A percentile compares a stretch with the other conserved stretches of the same genome.
These are phyloP conservation scores for Podila horticola DNA, from an alignment of 192 early-diverging fungal species.

Conservation along the genomic window DNA sequence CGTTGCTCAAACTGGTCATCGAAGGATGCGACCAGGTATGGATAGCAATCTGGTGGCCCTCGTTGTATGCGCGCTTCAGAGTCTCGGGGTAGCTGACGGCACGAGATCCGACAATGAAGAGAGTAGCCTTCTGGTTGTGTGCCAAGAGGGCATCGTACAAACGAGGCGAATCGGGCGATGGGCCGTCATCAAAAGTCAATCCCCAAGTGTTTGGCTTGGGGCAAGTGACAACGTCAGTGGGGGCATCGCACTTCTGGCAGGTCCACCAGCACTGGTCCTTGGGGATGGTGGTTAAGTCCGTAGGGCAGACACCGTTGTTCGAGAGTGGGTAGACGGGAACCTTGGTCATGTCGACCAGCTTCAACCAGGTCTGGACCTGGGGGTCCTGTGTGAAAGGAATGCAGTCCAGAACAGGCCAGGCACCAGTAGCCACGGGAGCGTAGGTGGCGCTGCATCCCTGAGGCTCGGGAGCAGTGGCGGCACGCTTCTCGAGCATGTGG, in stretches of 20 bases:
- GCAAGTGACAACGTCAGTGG: conserved; percentile 54
- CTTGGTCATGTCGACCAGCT: conserved; percentile 48
- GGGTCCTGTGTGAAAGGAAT: conserved; percentile 42
- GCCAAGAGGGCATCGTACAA: conserved; percentile 56
- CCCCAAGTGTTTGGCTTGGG: conserved; percentile 65
- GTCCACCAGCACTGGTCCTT: conserved; percentile 64
- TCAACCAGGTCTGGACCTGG: conserved; percentile 30
- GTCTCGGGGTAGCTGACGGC: conserved; percentile 54
- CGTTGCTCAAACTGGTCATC: conserved; percentile 60
- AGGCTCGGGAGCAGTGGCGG: neutral
- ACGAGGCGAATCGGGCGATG: conserved; percentile 53
- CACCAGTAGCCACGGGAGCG: conserved; percentile 18
- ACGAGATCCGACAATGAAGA: conserved; percentile 65
- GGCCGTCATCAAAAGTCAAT: conserved; percentile 68
- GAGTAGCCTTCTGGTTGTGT: conserved; percentile 59
- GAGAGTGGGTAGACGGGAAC: conserved; percentile 38
- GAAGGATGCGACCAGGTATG: conserved; percentile 67
- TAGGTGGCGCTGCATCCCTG: conserved; percentile 13
- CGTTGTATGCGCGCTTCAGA: conserved; percentile 57
- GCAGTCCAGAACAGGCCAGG: conserved; percentile 45
- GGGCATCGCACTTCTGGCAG: conserved; percentile 55
- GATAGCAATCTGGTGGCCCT: conserved; percentile 62
- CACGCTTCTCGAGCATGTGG: conserved; percentile 34
- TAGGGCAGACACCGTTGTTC: conserved; percentile 34
- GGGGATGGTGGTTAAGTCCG: conserved; percentile 27